Evolutionary conservation across 75 land plant species (phyloP).

Genomic region (Selaginella tamariscina): DNA sequence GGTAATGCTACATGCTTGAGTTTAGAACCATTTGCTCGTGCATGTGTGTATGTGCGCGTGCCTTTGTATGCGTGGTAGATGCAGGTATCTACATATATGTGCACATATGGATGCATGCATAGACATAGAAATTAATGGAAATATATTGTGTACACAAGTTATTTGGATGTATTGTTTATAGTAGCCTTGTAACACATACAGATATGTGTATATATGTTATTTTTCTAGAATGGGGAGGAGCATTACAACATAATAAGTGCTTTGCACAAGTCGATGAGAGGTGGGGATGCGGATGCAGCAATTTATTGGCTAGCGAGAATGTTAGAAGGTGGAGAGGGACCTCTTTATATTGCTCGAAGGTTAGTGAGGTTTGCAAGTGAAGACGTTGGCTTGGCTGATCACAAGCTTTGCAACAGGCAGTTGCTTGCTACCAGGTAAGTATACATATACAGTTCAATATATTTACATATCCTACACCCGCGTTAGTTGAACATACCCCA

Average conservation of each 20-base stretch:
- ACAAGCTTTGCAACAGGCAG: not conserved
- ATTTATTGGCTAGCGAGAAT: conserved; percentile 8
- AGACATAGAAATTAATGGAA: not conserved
- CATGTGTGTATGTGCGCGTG: too few relatives aligned
- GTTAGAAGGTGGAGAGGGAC: not conserved
- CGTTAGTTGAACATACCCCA: too few relatives aligned
- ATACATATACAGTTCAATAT: too few relatives aligned
- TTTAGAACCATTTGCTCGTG: too few relatives aligned
- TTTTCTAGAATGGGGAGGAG: not conserved
- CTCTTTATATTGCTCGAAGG: not conserved
- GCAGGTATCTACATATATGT: not conserved
- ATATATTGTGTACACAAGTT: not conserved
- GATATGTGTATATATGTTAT: not conserved
- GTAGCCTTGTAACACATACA: not conserved
- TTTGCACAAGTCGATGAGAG: conserved; percentile 5
- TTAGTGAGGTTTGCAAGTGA: conserved; percentile 4
- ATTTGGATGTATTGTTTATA: not conserved
- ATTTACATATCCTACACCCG: too few relatives aligned
- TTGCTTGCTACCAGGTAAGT: conserved; percentile 12
- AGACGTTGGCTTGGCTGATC: conserved; percentile 12
- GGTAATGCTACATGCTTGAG: too few relatives aligned
- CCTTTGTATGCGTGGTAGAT: too few relatives aligned
- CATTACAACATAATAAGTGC: not conserved
- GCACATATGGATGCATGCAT: not conserved
- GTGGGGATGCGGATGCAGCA: not conserved